Evolutionary conservation across 495 filamentous ascomycete species (phyloP).

Genomic region (Haplographium delicatum): DNA sequence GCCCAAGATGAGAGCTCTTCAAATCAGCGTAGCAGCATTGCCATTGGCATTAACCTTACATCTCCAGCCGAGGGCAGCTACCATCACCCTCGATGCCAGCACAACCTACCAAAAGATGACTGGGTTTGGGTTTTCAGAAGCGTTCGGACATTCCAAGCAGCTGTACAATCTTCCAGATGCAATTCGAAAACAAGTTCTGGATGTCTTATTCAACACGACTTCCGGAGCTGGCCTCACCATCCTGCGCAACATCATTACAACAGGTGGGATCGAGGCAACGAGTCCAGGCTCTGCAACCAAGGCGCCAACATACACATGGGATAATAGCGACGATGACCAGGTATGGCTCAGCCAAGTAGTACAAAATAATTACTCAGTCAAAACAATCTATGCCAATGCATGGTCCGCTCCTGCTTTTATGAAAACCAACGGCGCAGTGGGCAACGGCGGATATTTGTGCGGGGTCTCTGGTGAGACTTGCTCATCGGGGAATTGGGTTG

Average conservation of each 20-base stretch:
- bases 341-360: neutral
- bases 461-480: slow-evolving; percentile 41
- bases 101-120: slow-evolving; percentile 41
- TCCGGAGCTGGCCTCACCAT: slow-evolving; percentile 47
- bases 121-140: slow-evolving; percentile 46
- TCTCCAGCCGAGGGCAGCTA: neutral
- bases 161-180: slow-evolving; percentile 28
- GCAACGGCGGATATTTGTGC: slow-evolving; percentile 48
- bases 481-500: slow-evolving; percentile 47
- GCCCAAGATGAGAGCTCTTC: neutral
- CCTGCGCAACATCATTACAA: slow-evolving; percentile 47
- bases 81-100: slow-evolving; percentile 35
- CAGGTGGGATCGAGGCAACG: slow-evolving; percentile 36
- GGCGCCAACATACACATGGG: slow-evolving; percentile 43
- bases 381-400: slow-evolving; percentile 36
- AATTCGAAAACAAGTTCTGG: slow-evolving; percentile 34
- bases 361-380: neutral
- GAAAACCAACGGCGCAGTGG: slow-evolving; percentile 51
- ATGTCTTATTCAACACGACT: slow-evolving; percentile 41
- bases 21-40: neutral
- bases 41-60: neutral
- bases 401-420: slow-evolving; percentile 53
- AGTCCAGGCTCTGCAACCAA: slow-evolving; percentile 24
- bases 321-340: slow-evolving; percentile 30
- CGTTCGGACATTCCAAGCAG: slow-evolving; percentile 41